Percentiles rank a stretch among this genome's conserved stretches.
These are phyloP conservation scores for Geotrichum europaeum DNA, from an alignment of 1,139 yeast genomes.

Conservation along the genomic window DNA sequence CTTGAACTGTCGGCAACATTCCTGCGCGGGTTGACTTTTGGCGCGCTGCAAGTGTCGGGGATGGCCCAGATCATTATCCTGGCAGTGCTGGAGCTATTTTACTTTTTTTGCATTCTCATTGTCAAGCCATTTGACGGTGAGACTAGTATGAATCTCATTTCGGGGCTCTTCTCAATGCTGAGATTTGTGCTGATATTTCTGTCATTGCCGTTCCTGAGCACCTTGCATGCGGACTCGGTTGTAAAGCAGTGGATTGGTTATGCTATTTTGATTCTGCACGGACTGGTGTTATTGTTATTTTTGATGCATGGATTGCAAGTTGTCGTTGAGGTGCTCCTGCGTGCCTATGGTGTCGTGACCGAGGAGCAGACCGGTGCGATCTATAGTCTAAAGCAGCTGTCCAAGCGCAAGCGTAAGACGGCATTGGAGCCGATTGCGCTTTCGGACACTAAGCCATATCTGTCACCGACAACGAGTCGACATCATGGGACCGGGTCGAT, in stretches of 20 bases:
- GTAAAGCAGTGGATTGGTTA: constrained; percentile 35
- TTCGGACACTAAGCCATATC: neutral
- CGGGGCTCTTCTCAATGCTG: constrained; percentile 23
- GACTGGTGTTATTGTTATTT: constrained; percentile 29
- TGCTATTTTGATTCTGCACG: constrained; percentile 32
- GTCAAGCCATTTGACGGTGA: constrained; percentile 30
- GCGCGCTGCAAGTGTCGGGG: constrained; percentile 35
- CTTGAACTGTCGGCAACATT: constrained; percentile 26
- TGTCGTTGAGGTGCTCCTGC: constrained; percentile 29
- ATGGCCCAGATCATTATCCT: constrained; percentile 34
- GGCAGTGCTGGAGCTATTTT: constrained; percentile 30
- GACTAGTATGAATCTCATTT: constrained; percentile 31
- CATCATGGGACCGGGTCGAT: constrained; percentile 1
- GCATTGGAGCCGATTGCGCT: neutral
- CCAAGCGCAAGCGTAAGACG: constrained; percentile 20
- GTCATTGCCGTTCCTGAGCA: constrained; percentile 30
- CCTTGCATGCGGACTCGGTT: constrained; percentile 23
- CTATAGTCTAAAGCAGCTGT: constrained; percentile 25
- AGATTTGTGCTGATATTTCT: constrained; percentile 30
- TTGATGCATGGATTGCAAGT: constrained; percentile 32
- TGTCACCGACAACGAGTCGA: neutral
- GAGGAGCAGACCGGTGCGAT: constrained; percentile 21
- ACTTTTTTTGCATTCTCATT: constrained; percentile 24
- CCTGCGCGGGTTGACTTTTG: constrained; percentile 34
- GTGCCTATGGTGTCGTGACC: constrained; percentile 27